Conservation (phyloP, 352 stramenopile species). For the Phytophthora multivora region DNA sequence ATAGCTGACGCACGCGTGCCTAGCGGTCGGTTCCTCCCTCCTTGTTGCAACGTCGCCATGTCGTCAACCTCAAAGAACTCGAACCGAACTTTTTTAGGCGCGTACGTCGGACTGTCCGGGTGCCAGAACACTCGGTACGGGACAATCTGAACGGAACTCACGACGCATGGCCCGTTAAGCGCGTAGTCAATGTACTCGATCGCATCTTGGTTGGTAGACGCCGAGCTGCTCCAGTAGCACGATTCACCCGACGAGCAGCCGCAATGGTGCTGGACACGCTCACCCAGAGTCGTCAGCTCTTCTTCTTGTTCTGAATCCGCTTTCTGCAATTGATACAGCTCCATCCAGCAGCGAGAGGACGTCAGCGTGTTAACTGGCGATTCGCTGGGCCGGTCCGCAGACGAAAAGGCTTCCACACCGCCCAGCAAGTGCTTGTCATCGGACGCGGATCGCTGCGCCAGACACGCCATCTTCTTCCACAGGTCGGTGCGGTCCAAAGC, state of each 20-base stretch:
- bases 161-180: constrained; percentile 56
- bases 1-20: constrained; percentile 16
- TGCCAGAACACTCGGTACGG: constrained; percentile 86
- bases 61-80: constrained; percentile 63
- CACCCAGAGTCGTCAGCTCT: constrained; percentile 54
- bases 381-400: constrained; percentile 56
- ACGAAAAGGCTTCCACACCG: constrained; percentile 53
- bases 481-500: constrained; percentile 8
- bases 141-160: constrained; percentile 68
- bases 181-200: constrained; percentile 81
- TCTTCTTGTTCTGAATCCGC: constrained; percentile 38
- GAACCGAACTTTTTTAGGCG: constrained; percentile 66
- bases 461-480: constrained; percentile 62
- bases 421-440: constrained; percentile 51
- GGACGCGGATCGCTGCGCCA: constrained; percentile 35
- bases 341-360: constrained; percentile 70
- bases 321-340: constrained; percentile 51
- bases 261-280: constrained; percentile 69
- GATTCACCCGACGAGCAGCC: constrained; percentile 73
- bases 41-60: constrained; percentile 21
- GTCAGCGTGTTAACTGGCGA: constrained; percentile 66
- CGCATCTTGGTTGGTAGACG: constrained; percentile 61
- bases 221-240: constrained; percentile 89
- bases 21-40: constrained; percentile 10
- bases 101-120: constrained; percentile 75